Base-by-base conservation (phyloP, 306 rosid genomes). In the Fragaria ananassa region DNA sequence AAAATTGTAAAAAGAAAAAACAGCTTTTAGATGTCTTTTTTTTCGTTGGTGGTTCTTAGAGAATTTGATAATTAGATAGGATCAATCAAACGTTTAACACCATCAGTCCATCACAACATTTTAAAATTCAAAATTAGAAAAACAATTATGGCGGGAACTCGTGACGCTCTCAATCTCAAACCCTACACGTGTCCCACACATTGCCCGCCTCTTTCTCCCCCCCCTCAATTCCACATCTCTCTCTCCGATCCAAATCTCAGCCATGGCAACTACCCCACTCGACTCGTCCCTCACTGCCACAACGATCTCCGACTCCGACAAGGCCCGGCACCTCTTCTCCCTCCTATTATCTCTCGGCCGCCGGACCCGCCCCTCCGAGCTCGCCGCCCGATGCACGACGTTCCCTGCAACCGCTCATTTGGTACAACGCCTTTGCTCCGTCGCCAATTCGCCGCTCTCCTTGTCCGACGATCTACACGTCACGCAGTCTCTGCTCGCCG, bases 371-470 rank as follows among this genome's bases (percentile, higher is more conserved):
- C 81, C 83, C 0, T 73, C 71, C 0, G 79, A 77, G 68, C 88
- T 90, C 49, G 79, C 91, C 8, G 71, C 83, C 4, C 80, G 65
- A 15, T 90, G 93, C 75, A 58, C 21, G 1, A 49, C 78, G 10
- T 88, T 88, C 87, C 25, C 79, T 0, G 82, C 79, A 0, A 68
- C 91, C 0, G 70, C 89, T 2, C 85, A 45, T 1, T 67, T 82
- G 54, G 75, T 90, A 39, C 50, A 54, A 54, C 56, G 14, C 79
- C 72, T 79, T 23, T 80, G 85, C 49, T 85, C 89, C 1, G 60
- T 80, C 25, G 75, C 87, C 8, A 37, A 37, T 64, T 88, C 89
- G 4, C 96, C 89, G 39, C 56, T 53, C 79, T 76, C 57, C 31
- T 44, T 90, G 18, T 68, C 81, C 18, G 21, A 17, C 3, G 69